These are phyloP conservation scores for Infundibulicybe gibba DNA, from an alignment of 768 basidiomycete genomes.

Conservation along the genomic window DNA sequence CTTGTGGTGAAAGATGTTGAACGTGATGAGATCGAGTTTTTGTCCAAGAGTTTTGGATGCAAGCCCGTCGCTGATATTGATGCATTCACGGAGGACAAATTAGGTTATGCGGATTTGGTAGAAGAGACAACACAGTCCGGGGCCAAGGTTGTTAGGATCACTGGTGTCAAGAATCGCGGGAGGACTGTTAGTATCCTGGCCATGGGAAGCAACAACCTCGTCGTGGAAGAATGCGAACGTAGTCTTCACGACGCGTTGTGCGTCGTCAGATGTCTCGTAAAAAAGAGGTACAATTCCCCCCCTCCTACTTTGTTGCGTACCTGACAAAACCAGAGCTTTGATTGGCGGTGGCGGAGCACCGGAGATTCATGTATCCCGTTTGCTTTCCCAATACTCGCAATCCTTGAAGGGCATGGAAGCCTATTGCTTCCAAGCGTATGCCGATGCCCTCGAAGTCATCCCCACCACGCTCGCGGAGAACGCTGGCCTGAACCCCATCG, in stretches of 20 bases:
- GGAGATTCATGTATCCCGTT: slow-evolving; percentile 93
- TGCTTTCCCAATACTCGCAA: slow-evolving; percentile 87
- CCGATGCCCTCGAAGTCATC: slow-evolving; percentile 96
- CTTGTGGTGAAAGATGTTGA: slow-evolving; percentile 97
- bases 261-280: slow-evolving; percentile 96
- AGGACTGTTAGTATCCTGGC: slow-evolving; percentile 95
- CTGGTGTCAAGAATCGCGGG: slow-evolving; percentile 91
- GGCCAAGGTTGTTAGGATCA: slow-evolving; percentile 90
- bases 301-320: slow-evolving; percentile 16
- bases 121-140: slow-evolving; percentile 83
- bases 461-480: slow-evolving; percentile 98
- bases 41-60: slow-evolving; percentile 91
- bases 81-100: slow-evolving; percentile 95
- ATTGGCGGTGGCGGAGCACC: slow-evolving; percentile 97
- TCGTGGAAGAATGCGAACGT: slow-evolving; percentile 95
- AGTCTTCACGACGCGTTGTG: slow-evolving; percentile 99
- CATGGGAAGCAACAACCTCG: slow-evolving; percentile 88
- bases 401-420: slow-evolving; percentile 97
- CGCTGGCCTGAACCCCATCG: slow-evolving; percentile 95
- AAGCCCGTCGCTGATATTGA: slow-evolving; percentile 98
- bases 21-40: slow-evolving; percentile 97
- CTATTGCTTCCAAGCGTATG: slow-evolving; percentile 98
- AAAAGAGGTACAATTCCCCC: slow-evolving; percentile 76
- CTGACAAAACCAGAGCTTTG: slow-evolving; percentile 52
- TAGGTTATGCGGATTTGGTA: slow-evolving; percentile 93